A percentile compares a stretch with the other conserved stretches of the same genome.
Conservation (phyloP, 202 grass and related monocot species). For the Hordeum pubiflorum region DNA sequence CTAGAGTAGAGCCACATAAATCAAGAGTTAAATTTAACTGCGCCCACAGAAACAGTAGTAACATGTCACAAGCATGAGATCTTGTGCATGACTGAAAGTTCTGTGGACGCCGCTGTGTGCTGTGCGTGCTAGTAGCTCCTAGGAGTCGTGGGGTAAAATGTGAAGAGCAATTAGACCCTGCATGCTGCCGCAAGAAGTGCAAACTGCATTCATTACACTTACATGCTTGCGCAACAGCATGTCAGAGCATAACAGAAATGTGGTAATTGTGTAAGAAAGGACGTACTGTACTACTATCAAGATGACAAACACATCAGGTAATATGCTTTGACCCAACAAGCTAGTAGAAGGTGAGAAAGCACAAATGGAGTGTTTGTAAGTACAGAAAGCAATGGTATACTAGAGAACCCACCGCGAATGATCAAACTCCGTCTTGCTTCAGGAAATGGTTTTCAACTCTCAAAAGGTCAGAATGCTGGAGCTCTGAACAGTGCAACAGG, state of each 20-base stretch:
- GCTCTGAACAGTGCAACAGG: not conserved
- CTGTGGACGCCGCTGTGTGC: not conserved
- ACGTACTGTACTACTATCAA: not conserved
- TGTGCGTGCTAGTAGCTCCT: not conserved
- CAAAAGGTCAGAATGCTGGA: constrained; percentile 1
- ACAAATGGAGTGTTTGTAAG: not conserved
- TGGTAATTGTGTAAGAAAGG: not conserved
- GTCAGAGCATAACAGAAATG: not conserved
- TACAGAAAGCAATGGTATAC: not conserved
- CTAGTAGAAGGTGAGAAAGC: not conserved
- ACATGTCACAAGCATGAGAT: not conserved
- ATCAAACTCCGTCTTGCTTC: not conserved
- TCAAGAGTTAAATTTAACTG: too few species aligned
- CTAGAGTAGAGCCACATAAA: too few species aligned
- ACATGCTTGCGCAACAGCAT: too few species aligned
- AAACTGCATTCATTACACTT: not conserved
- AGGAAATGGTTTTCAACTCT: not conserved
- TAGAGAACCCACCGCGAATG: not conserved
- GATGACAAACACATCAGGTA: not conserved
- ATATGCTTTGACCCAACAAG: not conserved
- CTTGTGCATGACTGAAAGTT: not conserved
- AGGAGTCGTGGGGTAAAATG: not conserved
- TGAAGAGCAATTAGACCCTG: not conserved
- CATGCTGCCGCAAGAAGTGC: not conserved
- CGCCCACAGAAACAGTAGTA: not conserved